Evolutionary conservation across 495 filamentous ascomycete species (phyloP).

Genomic region (Aspergillus cavernicola): DNA sequence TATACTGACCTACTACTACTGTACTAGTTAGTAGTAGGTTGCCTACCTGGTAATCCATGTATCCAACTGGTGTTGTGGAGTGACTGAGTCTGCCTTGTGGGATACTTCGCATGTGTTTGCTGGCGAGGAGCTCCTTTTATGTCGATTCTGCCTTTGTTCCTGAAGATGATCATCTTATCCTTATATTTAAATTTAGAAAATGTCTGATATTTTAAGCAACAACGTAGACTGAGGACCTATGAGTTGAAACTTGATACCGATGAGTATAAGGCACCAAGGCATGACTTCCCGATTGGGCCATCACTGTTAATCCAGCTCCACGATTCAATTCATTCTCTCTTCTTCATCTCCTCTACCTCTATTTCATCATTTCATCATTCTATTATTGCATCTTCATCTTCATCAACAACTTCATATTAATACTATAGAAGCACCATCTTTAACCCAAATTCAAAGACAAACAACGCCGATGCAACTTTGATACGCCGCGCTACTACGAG

Average conservation of each 20-base stretch:
- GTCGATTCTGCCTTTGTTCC: constrained; percentile 3
- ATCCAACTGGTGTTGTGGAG: background rate
- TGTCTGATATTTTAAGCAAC: constrained; percentile 4
- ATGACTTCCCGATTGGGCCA: background rate
- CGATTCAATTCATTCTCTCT: background rate
- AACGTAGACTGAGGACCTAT: background rate
- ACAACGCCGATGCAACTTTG: no score
- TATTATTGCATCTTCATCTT: no score
- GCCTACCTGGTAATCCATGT: no score
- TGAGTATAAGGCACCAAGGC: background rate
- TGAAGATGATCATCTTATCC: constrained; percentile 2
- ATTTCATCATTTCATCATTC: no score
- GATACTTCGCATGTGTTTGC: background rate
- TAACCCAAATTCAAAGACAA: no score
- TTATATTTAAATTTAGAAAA: constrained; percentile 3
- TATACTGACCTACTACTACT: background rate
- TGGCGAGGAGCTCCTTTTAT: background rate
- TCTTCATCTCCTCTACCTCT: no score
- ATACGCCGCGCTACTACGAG: background rate
- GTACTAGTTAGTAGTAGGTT: no score
- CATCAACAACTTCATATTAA: no score
- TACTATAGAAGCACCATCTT: no score
- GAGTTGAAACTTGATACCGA: background rate
- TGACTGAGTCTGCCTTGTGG: constrained; percentile 3
- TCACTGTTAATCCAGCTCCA: background rate